Base-by-base conservation (phyloP, 768 basidiomycete genomes). In the Boletus subparvulus region DNA sequence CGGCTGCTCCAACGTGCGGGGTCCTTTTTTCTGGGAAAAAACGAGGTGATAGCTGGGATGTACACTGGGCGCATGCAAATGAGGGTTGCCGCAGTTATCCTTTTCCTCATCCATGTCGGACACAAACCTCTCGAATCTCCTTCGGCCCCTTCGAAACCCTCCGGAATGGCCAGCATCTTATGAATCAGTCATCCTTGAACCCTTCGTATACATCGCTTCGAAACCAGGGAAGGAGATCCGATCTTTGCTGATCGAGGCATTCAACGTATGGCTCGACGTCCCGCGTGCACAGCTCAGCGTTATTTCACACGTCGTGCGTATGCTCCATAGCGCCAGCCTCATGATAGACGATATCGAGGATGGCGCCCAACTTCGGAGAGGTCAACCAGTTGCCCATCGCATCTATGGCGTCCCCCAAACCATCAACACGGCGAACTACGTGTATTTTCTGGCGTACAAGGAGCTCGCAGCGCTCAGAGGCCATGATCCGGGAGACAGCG, bases 311-410 rank as follows among this genome's bases (percentile, higher is more conserved):
- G 83, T 99, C 51, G 90, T 99, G 35, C 86, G 85, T 66, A 98
- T 96, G 94, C 78, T 98, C 19, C 97, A 99, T 64, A 93, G 87
- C 50, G 94, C 95, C 6, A 94, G 92, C 69, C 78, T 99, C 26
- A 80, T 98, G 95, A 83, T 97, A 59, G 94, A 97, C 67, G 94
- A 97, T 69, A 95, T 97, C 40, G 92, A 97, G 71, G 94, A 97
- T 60, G 90, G 89, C 55, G 90, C 91, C 0, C 90, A 92, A 62
- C 77, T 97, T 39, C 80, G 94, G 21, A 74, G 96, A 61, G 97
- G 96, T 3, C 79, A 83, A 32, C 95, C 95, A 80, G 66, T 95
- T 24, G 85, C 92, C 0, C 95, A 99, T 76, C 92, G 92, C 76
- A 96, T 99, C 62, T 99, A 96, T 64, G 96, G 96, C 2, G 76